A percentile compares a stretch with the other conserved stretches of the same genome.
phyloP scores from a whole-genome alignment of 1,139 yeast species.

The Meyerozyma smithsonii region DNA sequence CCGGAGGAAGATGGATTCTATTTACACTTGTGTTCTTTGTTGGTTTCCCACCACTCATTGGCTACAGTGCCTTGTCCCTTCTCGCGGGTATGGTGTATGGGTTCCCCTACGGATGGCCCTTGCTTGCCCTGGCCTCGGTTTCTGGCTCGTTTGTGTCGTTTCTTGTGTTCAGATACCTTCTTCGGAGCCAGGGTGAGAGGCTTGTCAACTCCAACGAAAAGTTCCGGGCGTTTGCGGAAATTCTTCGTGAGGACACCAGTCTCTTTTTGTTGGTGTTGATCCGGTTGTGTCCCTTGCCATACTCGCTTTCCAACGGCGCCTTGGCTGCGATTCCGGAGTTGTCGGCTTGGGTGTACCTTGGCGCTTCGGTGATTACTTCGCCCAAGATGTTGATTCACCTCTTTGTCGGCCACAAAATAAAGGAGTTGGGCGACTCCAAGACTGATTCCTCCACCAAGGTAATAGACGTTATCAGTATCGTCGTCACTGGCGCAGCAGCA shows the following conservation, averaged over 20 bases:
- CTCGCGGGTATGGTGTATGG: slow-evolving; percentile 84
- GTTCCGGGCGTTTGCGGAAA: slow-evolving; percentile 71
- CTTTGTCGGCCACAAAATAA: slow-evolving; percentile 76
- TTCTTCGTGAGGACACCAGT: slow-evolving; percentile 60
- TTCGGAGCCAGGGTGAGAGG: slow-evolving; percentile 50
- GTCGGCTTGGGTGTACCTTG: slow-evolving; percentile 52
- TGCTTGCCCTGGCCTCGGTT: slow-evolving; percentile 65
- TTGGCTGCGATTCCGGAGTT: slow-evolving; percentile 81
- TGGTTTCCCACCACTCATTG: slow-evolving; percentile 83
- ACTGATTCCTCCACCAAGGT: slow-evolving; percentile 49
- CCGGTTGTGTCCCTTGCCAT: slow-evolving; percentile 87
- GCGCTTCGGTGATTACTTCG: slow-evolving; percentile 71
- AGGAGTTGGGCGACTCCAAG: slow-evolving; percentile 58
- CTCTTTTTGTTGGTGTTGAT: slow-evolving; percentile 65
- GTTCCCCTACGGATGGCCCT: slow-evolving; percentile 72
- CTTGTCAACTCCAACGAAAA: slow-evolving; percentile 52
- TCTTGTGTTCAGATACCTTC: slow-evolving; percentile 55
- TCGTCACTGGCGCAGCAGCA: slow-evolving; percentile 55
- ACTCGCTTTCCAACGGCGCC: slow-evolving; percentile 89
- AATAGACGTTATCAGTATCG: slow-evolving; percentile 60
- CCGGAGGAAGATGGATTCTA: slow-evolving; percentile 51
- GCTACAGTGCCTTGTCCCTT: slow-evolving; percentile 68
- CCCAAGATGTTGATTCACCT: slow-evolving; percentile 78
- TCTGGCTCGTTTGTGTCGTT: slow-evolving; percentile 74
- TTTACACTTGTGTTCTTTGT: slow-evolving; percentile 39